Evolutionary conservation across 2,329 filamentous ascomycete genomes (phyloP).

Genomic region (Aspergillus melleus): DNA sequence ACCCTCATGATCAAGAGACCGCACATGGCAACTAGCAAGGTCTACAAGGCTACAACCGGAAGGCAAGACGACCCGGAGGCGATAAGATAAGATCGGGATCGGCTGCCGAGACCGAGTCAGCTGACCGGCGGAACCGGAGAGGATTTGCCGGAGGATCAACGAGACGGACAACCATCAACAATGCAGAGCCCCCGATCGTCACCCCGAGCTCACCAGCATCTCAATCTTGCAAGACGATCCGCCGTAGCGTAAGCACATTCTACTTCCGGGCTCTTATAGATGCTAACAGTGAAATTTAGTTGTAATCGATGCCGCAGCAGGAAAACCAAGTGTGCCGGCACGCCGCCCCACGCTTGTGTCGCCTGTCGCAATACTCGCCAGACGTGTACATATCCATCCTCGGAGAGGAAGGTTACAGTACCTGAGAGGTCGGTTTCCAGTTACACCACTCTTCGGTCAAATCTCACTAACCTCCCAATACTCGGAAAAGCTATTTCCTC

Average conservation of each 20-base stretch:
- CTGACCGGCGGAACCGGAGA: too few species aligned
- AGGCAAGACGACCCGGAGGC: too few species aligned
- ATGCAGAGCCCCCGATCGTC: too few species aligned
- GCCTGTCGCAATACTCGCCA: conserved; percentile 34
- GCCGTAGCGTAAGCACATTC: background rate
- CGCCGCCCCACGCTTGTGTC: conserved; percentile 34
- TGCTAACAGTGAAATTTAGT: conserved; percentile 9
- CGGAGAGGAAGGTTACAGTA: conserved; percentile 37
- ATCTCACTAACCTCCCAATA: too few species aligned
- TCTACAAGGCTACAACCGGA: too few species aligned
- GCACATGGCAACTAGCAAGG: too few species aligned
- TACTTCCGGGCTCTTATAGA: background rate
- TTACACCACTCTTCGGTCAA: background rate
- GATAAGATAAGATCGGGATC: background rate
- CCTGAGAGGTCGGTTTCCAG: conserved; percentile 30
- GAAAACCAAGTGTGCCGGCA: conserved; percentile 38
- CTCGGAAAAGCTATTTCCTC: conserved; percentile 11
- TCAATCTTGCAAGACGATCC: too few species aligned
- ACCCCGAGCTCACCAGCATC: too few species aligned
- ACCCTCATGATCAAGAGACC: too few species aligned
- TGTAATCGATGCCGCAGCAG: conserved; percentile 39
- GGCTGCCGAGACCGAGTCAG: too few species aligned
- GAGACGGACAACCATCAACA: too few species aligned
- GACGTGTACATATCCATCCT: conserved; percentile 37
- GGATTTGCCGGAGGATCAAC: background rate